These are phyloP conservation scores for Castanea mollissima DNA, from an alignment of 306 rosid species.

Conservation along the genomic window DNA sequence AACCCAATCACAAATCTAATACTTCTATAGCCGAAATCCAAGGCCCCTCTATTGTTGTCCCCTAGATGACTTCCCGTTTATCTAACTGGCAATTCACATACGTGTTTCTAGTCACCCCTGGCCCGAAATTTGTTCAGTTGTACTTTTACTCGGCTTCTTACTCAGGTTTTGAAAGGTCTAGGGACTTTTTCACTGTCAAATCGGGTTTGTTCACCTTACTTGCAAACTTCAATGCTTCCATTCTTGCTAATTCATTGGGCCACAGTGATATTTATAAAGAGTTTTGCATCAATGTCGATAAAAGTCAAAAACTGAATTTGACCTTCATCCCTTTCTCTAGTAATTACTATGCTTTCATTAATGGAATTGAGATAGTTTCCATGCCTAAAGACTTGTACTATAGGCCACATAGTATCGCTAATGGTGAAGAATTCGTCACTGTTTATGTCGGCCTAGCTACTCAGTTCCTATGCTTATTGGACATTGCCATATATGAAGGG, in stretches of 20 bases:
- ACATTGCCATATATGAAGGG: too few species aligned
- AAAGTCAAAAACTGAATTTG: not conserved
- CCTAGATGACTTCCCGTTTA: not conserved
- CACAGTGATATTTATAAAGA: not conserved
- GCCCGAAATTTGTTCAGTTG: slow-evolving; percentile 1
- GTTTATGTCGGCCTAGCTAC: not conserved
- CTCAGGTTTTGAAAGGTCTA: not conserved
- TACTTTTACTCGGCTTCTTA: not conserved
- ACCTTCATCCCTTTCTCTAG: not conserved
- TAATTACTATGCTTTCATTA: not conserved
- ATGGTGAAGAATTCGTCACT: too few species aligned
- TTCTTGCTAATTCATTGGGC: not conserved
- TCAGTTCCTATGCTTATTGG: too few species aligned
- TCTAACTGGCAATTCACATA: not conserved
- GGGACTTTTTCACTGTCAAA: not conserved
- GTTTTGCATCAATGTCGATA: not conserved
- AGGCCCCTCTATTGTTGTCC: not conserved
- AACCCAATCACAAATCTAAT: not conserved
- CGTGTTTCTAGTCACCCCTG: not conserved
- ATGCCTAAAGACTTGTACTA: not conserved
- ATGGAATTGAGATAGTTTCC: not conserved
- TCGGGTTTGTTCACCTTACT: not conserved
- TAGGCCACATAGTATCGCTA: not conserved
- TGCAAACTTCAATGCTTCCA: not conserved
- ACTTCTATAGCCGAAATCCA: not conserved